These are phyloP conservation scores for Biscutella auriculata DNA, from an alignment of 441 rosid species.

Conservation along the genomic window DNA sequence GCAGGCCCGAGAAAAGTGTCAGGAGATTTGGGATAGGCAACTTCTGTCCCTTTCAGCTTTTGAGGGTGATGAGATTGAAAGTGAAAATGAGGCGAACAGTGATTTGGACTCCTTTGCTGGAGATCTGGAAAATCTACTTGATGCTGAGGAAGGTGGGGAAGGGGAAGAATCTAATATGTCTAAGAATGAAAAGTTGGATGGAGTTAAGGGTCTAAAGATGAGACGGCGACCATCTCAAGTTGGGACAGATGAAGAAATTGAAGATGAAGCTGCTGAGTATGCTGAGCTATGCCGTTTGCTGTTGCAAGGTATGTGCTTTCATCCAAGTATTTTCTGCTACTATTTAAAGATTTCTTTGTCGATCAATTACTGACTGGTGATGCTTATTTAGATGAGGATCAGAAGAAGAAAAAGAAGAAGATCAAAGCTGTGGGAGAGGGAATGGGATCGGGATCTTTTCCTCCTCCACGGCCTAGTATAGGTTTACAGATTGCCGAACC, in stretches of 20 bases:
- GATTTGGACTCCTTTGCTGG: slow-evolving; percentile 99
- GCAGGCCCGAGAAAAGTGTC: slow-evolving; percentile 97
- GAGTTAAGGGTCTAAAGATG: slow-evolving; percentile 90
- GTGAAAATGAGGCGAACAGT: slow-evolving; percentile 75
- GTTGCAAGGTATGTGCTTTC: slow-evolving; percentile 68
- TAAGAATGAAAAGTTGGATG: slow-evolving; percentile 67
- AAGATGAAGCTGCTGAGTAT: slow-evolving; percentile 96
- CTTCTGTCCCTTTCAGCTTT: slow-evolving; percentile 71
- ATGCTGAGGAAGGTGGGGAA: slow-evolving; percentile 88
- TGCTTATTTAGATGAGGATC: slow-evolving; percentile 55
- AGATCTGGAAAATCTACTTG: slow-evolving; percentile 93
- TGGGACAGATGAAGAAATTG: slow-evolving; percentile 86
- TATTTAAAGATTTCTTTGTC: not conserved
- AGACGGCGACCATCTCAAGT: slow-evolving; percentile 68
- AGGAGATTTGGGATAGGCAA: slow-evolving; percentile 98
- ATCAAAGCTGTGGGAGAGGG: slow-evolving; percentile 31
- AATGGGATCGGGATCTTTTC: slow-evolving; percentile 22
- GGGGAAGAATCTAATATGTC: slow-evolving; percentile 62
- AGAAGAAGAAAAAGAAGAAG: slow-evolving; percentile 78
- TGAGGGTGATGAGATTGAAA: slow-evolving; percentile 80
- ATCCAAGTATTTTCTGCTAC: not conserved
- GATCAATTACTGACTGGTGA: not conserved
- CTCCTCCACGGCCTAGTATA: slow-evolving; percentile 33
- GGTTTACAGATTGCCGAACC: slow-evolving; percentile 37
- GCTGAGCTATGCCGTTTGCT: slow-evolving; percentile 90